Evolutionary conservation across 176 grass and related monocot genomes (phyloP).

Genomic region (Oryza brachyantha): DNA sequence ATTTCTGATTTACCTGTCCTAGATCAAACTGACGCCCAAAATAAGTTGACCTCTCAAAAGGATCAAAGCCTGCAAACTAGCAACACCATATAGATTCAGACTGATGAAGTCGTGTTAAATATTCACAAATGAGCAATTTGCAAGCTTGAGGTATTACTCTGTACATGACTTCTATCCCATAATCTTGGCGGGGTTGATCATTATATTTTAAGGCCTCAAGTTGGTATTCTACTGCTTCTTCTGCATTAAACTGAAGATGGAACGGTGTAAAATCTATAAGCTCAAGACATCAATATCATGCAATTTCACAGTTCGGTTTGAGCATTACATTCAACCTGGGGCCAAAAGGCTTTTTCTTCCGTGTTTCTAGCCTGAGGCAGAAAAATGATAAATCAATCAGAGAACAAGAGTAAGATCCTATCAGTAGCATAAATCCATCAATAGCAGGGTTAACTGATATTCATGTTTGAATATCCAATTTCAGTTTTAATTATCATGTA

Average conservation of each 20-base stretch:
- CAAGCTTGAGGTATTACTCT: constrained; percentile 48
- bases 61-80: constrained; percentile 98
- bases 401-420: constrained; percentile 13
- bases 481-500: not conserved
- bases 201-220: constrained; percentile 91
- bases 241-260: constrained; percentile 76
- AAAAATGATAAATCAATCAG: not conserved
- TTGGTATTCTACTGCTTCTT: constrained; percentile 81
- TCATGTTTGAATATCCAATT: not conserved
- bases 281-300: not conserved
- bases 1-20: constrained; percentile 59
- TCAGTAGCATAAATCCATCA: not conserved
- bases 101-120: not conserved
- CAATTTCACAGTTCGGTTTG: constrained; percentile 5
- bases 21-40: constrained; percentile 91
- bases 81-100: constrained; percentile 31
- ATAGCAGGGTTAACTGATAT: not conserved
- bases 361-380: constrained; percentile 66
- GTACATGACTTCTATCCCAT: constrained; percentile 99
- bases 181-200: constrained; percentile 77
- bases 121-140: constrained; percentile 16
- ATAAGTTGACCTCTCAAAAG: constrained; percentile 95
- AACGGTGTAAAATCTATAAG: constrained; percentile 12
- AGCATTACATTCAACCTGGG: constrained; percentile 82
- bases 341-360: constrained; percentile 64